Evolutionary conservation across 1,139 yeast genomes (phyloP).

Genomic region (Kazachstania sp.): DNA sequence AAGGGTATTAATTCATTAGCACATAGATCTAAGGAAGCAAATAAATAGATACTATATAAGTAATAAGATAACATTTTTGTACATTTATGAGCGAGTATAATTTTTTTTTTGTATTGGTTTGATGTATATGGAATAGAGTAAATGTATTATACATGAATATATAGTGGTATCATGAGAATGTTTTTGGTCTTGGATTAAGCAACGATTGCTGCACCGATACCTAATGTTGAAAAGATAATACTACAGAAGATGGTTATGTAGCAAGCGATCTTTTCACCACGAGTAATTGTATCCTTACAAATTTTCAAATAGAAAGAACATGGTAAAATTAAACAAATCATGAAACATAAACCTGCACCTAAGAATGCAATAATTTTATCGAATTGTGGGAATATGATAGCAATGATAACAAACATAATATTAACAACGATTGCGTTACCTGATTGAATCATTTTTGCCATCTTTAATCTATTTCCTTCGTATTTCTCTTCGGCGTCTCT

Average conservation of each 20-base stretch:
- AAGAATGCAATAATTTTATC: conserved; percentile 76
- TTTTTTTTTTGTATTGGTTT: background rate
- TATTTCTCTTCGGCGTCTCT: conserved; percentile 24
- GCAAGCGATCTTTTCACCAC: conserved; percentile 35
- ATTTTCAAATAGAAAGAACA: conserved; percentile 57
- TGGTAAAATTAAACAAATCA: conserved; percentile 74
- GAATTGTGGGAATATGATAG: conserved; percentile 63
- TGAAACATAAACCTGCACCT: conserved; percentile 75
- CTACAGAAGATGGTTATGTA: conserved; percentile 42
- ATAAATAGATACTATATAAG: conserved; percentile 3
- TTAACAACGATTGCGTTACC: conserved; percentile 36
- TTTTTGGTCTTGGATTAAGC: conserved; percentile 17
- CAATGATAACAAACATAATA: conserved; percentile 38
- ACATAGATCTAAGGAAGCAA: conserved; percentile 14
- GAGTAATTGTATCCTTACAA: conserved; percentile 41
- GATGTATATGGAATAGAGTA: too few relatives aligned
- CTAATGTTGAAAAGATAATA: conserved; percentile 41
- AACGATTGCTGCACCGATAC: conserved; percentile 41
- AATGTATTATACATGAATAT: background rate
- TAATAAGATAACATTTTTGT: background rate
- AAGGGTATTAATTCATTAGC: conserved; percentile 41
- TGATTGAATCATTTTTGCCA: conserved; percentile 18
- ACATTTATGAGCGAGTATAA: background rate
- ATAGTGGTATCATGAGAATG: background rate
- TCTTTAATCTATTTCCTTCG: conserved; percentile 8